Percentiles rank a stretch among this genome's conserved stretches.
Evolutionary conservation across 2,329 filamentous ascomycete genomes (phyloP).

Genomic region (Tolypocladium amazonense): DNA sequence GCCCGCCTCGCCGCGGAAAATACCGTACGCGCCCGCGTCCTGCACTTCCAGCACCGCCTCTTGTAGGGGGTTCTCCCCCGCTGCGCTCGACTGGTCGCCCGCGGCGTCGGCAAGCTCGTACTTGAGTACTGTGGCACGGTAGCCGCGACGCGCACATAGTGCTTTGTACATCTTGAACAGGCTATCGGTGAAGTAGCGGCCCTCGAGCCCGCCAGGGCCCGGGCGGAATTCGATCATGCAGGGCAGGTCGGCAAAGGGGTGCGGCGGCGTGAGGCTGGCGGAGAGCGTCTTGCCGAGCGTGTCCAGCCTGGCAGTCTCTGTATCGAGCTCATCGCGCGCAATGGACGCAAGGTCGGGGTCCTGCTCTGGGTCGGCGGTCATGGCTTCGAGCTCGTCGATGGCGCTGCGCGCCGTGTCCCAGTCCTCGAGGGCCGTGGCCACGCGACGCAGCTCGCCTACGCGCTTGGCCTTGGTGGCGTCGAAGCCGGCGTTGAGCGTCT

Average conservation of each 20-base stretch:
- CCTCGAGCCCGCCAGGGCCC: slow-evolving; percentile 84
- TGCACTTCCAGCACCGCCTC: slow-evolving; percentile 84
- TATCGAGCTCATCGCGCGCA: slow-evolving; percentile 69
- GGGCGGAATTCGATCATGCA: slow-evolving; percentile 89
- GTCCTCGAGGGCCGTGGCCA: slow-evolving; percentile 45
- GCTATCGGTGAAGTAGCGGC: slow-evolving; percentile 79
- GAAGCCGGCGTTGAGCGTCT: slow-evolving; percentile 40
- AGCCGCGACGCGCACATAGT: slow-evolving; percentile 61
- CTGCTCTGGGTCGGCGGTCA: slow-evolving; percentile 31
- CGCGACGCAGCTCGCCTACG: slow-evolving; percentile 48
- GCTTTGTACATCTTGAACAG: slow-evolving; percentile 82
- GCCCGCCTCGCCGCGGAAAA: slow-evolving; percentile 78
- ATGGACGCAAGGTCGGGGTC: slow-evolving; percentile 66
- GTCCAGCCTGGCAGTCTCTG: slow-evolving; percentile 51
- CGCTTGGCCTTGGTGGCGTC: slow-evolving; percentile 48
- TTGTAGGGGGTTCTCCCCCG: slow-evolving; percentile 59
- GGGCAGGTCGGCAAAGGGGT: slow-evolving; percentile 82
- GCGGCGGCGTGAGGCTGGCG: slow-evolving; percentile 68
- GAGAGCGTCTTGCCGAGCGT: slow-evolving; percentile 59
- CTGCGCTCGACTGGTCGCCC: slow-evolving; percentile 37
- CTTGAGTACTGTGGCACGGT: slow-evolving; percentile 62
- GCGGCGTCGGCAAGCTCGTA: slow-evolving; percentile 65
- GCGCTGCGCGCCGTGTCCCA: slow-evolving; percentile 46
- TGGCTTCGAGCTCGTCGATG: slow-evolving; percentile 39
- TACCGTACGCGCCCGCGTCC: slow-evolving; percentile 65